A percentile compares a stretch with the other conserved stretches of the same genome.
phyloP scores from a whole-genome alignment of 805 yeast species.

The Diddensiella transvaalensis region DNA sequence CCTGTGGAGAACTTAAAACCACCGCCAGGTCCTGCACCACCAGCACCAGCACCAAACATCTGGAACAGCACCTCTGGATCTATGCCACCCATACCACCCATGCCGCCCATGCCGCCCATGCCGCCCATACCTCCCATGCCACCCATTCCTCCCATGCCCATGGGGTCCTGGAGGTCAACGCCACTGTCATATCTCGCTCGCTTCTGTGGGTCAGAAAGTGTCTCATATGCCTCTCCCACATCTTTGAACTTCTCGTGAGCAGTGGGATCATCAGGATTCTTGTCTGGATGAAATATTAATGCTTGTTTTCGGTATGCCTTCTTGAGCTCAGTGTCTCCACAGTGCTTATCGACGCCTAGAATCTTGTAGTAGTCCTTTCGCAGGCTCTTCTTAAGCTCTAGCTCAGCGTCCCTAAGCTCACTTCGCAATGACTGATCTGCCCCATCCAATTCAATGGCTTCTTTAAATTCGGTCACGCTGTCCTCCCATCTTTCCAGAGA shows the following conservation, averaged over 20 bases:
- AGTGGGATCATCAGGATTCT: constrained; percentile 58
- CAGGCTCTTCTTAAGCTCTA: constrained; percentile 38
- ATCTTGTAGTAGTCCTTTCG: constrained; percentile 58
- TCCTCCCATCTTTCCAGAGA: constrained; percentile 41
- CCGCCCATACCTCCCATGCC: constrained; percentile 71
- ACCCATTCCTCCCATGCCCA: constrained; percentile 55
- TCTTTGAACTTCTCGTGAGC: constrained; percentile 96
- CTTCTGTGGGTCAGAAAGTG: constrained; percentile 79
- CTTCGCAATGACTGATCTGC: constrained; percentile 34
- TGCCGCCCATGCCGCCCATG: constrained; percentile 54
- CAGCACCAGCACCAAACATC: constrained; percentile 37
- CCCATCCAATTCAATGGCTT: constrained; percentile 36
- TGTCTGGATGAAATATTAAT: constrained; percentile 74
- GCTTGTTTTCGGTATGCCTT: constrained; percentile 76
- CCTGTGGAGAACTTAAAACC: constrained; percentile 10
- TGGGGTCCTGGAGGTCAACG: constrained; percentile 55
- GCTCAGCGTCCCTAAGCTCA: constrained; percentile 41
- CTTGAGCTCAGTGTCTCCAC: constrained; percentile 56
- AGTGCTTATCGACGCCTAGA: constrained; percentile 48
- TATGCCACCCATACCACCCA: constrained; percentile 37
- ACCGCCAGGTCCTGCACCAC: constrained; percentile 21
- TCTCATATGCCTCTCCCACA: constrained; percentile 80
- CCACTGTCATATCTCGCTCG: constrained; percentile 85
- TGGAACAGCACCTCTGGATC: constrained; percentile 37
- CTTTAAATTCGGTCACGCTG: constrained; percentile 35